phyloP scores from a whole-genome alignment of 345 rosid genomes.

The Citrus trifoliata region DNA sequence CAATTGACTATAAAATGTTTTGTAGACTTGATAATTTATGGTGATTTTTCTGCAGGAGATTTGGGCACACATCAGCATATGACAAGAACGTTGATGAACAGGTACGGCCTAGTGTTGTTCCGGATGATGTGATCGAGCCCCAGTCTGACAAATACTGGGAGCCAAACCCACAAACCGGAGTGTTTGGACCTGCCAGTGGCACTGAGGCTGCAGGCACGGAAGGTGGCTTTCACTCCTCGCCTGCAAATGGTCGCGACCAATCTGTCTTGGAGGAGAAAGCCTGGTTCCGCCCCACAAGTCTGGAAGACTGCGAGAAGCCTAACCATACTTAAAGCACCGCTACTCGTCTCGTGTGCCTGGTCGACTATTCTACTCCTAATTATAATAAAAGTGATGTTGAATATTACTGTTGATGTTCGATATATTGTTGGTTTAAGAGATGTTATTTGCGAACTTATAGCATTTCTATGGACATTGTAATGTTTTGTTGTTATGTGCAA shows the following conservation, averaged over 20 bases:
- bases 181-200: constrained; percentile 70
- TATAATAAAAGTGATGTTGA: background rate
- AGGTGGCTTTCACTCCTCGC: constrained; percentile 10
- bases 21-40: background rate
- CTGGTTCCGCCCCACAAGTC: constrained; percentile 91
- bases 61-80: constrained; percentile 55
- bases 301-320: constrained; percentile 89
- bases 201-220: constrained; percentile 27
- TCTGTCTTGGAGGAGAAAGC: constrained; percentile 76
- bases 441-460: background rate
- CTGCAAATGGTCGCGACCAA: background rate
- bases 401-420: background rate
- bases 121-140: constrained; percentile 67
- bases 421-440: background rate
- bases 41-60: constrained; percentile 35
- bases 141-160: constrained; percentile 82
- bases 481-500: background rate
- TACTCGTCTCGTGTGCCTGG: background rate
- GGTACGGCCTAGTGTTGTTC: constrained; percentile 43
- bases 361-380: background rate
- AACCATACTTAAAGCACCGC: constrained; percentile 24
- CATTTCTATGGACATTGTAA: background rate
- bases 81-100: constrained; percentile 87
- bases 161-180: constrained; percentile 92
- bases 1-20: background rate